Conservation (phyloP, 208 protist species). For the Jaenimonas drosophilae region DNA sequence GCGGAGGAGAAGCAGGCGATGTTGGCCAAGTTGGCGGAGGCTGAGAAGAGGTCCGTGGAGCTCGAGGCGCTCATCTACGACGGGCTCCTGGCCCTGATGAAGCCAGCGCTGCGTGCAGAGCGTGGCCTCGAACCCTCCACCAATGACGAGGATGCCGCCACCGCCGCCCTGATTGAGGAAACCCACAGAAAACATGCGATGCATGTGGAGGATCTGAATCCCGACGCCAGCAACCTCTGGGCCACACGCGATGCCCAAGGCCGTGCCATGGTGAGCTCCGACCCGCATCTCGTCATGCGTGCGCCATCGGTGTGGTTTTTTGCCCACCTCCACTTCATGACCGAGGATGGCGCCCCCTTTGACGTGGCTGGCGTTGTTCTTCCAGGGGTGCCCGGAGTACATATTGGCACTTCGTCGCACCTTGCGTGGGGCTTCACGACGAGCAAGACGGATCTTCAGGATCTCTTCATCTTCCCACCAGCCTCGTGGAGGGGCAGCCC, state of each 20-base stretch:
- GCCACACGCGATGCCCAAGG: conserved; percentile 18
- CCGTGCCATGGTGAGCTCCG: conserved; percentile 31
- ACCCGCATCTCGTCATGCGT: conserved; percentile 47
- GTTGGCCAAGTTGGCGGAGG: no score
- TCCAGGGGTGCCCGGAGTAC: conserved; percentile 33
- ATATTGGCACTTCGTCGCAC: conserved; percentile 46
- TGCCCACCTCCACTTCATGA: conserved; percentile 32
- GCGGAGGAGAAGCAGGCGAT: no score
- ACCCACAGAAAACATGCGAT: no score
- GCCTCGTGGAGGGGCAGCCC: conserved; percentile 8
- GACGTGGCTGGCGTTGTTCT: conserved; percentile 31
- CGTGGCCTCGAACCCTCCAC: background rate
- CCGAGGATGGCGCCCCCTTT: conserved; percentile 14
- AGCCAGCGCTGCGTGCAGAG: background rate
- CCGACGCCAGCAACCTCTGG: conserved; percentile 52
- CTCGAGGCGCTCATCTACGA: no score
- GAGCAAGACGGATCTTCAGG: conserved; percentile 52
- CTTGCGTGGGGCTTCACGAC: conserved; percentile 60
- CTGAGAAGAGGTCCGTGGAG: no score
- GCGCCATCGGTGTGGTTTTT: conserved; percentile 54
- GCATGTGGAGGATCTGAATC: no score
- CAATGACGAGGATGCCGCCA: background rate
- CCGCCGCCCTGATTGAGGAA: no score
- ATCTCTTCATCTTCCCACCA: conserved; percentile 40
- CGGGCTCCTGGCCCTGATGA: no score